Evolutionary conservation across 495 filamentous ascomycete species (phyloP), one percentile per base, ranked within the genome.

Genomic region (Penicillium mononematosum): DNA sequence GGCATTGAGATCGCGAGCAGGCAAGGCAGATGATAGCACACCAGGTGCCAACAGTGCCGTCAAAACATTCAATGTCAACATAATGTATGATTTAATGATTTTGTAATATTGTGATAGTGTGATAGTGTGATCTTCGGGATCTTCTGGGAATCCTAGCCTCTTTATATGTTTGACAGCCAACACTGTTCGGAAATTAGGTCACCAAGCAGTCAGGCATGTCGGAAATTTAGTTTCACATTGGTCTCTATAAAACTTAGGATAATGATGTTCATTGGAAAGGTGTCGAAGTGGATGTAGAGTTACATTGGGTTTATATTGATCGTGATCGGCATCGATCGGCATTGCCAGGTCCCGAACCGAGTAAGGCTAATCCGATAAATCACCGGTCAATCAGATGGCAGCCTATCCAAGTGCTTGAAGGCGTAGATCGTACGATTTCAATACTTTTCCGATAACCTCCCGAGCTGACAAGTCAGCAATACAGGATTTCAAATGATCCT

Each of bases 1-100:
- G 12, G 68, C 68, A 53, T 81, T 77, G 10, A 77, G 27, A 17
- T 46, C 27, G 14, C 62, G 55, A 20, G 54, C 58, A n/a, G 45
- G 55, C 14, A 64, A 27, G 17, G 46, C 54, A 11, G 58, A 42
- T 7, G 58, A 61, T 22, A 50, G 16, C 29, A 47, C 62, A 22
- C 45, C 55, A n/a, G 62, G 58, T 24, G 38, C 58, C 36, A 64
- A 39, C 50, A 64, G 38, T 7, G 58, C 62, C 11, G 62, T 49
- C 16, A 61, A 41, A 24, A 61, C 10, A 43, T 64, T 60, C 25
- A 29, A 22, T 44, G 38, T 41, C 9, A 58, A 22, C 62, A 64
- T 64, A 22, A 32, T 49, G 39, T 43, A 39, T 45, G 6, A 31
- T 11, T 31, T 31, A 19, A 16, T 29, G 22, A 17, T 31, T 10